These are phyloP conservation scores for Colletotrichum agaves DNA, from an alignment of 2,329 filamentous ascomycete species.

Conservation along the genomic window DNA sequence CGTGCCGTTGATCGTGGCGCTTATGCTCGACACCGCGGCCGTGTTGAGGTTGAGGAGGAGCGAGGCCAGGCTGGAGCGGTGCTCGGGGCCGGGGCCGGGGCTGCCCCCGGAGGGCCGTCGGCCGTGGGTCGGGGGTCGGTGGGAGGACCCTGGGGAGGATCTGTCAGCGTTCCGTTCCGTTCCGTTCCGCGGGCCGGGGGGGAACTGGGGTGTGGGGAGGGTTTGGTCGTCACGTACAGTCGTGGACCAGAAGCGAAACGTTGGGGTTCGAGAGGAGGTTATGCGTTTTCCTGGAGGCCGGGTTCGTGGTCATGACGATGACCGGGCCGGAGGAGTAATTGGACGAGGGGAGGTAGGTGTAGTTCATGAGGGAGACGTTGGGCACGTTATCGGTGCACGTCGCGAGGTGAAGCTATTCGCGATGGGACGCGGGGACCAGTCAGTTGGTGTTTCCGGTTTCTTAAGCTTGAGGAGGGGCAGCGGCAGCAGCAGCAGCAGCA, in stretches of 20 bases:
- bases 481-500: conserved; percentile 19
- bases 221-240: conserved; percentile 69
- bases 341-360: conserved; percentile 90
- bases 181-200: too few relatives aligned
- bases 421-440: not conserved
- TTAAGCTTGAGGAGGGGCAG: conserved; percentile 25
- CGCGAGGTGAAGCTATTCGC: conserved; percentile 85
- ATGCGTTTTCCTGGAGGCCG: conserved; percentile 79
- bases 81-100: conserved; percentile 70
- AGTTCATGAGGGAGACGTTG: conserved; percentile 98
- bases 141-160: conserved; percentile 75
- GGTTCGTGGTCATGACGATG: conserved; percentile 94
- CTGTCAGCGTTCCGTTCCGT: too few relatives aligned
- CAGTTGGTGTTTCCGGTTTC: not conserved
- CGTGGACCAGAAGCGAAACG: conserved; percentile 94
- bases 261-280: conserved; percentile 87
- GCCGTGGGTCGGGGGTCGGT: conserved; percentile 82
- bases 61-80: conserved; percentile 79
- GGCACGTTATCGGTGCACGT: conserved; percentile 86
- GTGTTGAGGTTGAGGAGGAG: conserved; percentile 93
- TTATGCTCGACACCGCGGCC: conserved; percentile 86
- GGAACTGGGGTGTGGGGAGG: too few relatives aligned
- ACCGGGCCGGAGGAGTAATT: conserved; percentile 77
- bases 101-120: conserved; percentile 69
- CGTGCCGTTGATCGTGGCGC: conserved; percentile 91